A percentile compares a stretch with the other conserved stretches of the same genome.
Evolutionary conservation across 768 basidiomycete species (phyloP).

Genomic region (Leccinellum luteum): DNA sequence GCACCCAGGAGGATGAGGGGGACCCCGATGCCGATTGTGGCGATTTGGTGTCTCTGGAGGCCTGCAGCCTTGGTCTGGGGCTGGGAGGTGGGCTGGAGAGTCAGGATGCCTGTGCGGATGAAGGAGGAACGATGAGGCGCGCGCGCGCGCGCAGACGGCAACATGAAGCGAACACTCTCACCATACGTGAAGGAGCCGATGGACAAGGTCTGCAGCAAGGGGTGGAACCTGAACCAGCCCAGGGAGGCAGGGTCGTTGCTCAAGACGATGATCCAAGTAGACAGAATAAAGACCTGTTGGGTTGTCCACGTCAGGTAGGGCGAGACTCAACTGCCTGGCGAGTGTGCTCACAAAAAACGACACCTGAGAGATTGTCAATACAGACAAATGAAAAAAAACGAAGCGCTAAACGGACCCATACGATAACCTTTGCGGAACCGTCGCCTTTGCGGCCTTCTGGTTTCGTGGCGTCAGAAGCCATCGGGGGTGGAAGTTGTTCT

Average conservation of each 20-base stretch:
- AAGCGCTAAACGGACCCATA: slow-evolving; percentile 35
- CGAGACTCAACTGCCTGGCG: background rate
- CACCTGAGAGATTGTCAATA: no score
- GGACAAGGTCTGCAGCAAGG: slow-evolving; percentile 57
- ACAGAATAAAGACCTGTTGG: slow-evolving; percentile 37
- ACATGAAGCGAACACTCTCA: slow-evolving; percentile 24
- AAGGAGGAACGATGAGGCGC: background rate
- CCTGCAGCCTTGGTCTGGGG: slow-evolving; percentile 65
- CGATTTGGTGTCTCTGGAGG: slow-evolving; percentile 65
- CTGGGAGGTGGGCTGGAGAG: slow-evolving; percentile 71
- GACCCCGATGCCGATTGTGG: slow-evolving; percentile 53
- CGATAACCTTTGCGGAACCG: slow-evolving; percentile 28
- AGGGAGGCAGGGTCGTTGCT: slow-evolving; percentile 41
- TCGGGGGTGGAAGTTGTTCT: background rate
- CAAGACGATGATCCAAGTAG: slow-evolving; percentile 48
- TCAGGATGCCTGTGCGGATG: slow-evolving; percentile 56
- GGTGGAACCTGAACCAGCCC: slow-evolving; percentile 70
- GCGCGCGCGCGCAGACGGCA: background rate
- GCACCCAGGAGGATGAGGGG: slow-evolving; percentile 60
- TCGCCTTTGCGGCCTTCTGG: slow-evolving; percentile 42
- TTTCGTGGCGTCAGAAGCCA: slow-evolving; percentile 30
- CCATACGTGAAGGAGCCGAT: slow-evolving; percentile 61
- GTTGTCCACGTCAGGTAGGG: slow-evolving; percentile 4
- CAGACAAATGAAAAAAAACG: background rate
- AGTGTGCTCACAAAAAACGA: slow-evolving; percentile 18